Percentiles rank a stretch among this genome's conserved stretches.
Evolutionary conservation across 768 basidiomycete genomes (phyloP).

Genomic region (Amanita molliuscula): DNA sequence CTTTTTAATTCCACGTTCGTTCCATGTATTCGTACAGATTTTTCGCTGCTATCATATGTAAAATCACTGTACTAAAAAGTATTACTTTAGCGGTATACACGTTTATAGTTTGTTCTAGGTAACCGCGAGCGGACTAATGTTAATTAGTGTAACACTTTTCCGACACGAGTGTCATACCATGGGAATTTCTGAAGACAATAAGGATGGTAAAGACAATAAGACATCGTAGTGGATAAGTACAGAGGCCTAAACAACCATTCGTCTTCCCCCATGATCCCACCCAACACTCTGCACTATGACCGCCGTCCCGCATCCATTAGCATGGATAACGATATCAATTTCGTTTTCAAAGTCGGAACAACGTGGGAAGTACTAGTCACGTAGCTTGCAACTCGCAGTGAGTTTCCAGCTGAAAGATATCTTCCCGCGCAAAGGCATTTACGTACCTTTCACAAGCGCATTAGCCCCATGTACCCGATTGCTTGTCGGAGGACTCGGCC

Average conservation of each 20-base stretch:
- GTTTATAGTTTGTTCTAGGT: neutral
- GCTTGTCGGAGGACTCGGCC: too few species aligned
- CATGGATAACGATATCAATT: neutral
- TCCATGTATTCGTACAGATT: neutral
- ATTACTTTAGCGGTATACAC: neutral
- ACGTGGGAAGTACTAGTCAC: neutral
- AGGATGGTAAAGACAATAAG: constrained; percentile 7
- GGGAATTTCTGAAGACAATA: constrained; percentile 3
- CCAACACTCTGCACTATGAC: neutral
- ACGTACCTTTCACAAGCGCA: too few species aligned
- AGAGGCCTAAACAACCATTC: neutral
- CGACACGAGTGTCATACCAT: neutral
- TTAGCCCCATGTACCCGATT: too few species aligned
- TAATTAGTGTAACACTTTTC: neutral
- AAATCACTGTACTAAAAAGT: neutral
- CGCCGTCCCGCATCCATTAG: neutral
- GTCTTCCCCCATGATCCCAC: neutral
- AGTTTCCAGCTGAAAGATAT: neutral
- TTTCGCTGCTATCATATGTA: neutral
- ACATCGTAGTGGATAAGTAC: neutral
- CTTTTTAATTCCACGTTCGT: neutral
- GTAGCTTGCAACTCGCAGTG: neutral
- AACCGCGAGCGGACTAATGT: too few species aligned
- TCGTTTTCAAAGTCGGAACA: neutral
- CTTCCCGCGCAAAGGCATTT: too few species aligned